Evolutionary conservation across 306 rosid species (phyloP).

Genomic region (Begonia masoniana): DNA sequence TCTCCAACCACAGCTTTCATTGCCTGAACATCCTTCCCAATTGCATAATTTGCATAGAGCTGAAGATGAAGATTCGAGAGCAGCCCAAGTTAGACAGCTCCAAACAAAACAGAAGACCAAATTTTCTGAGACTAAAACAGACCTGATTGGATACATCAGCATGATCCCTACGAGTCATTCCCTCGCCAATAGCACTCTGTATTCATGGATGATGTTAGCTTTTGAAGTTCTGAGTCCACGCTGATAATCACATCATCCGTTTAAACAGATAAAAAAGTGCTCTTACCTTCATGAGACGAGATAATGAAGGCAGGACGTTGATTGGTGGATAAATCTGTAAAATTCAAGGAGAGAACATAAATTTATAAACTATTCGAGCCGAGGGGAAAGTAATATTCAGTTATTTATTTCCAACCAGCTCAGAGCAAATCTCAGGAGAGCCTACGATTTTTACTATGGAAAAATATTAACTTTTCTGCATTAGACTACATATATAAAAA

Average conservation of each 20-base stretch:
- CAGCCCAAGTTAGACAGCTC: background rate
- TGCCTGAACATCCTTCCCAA: constrained; percentile 96
- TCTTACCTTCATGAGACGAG: constrained; percentile 86
- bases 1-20: constrained; percentile 99
- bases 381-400: constrained; percentile 1
- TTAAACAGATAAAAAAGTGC: constrained; percentile 1
- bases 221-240: background rate
- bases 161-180: constrained; percentile 93
- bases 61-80: constrained; percentile 3
- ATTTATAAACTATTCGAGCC: background rate
- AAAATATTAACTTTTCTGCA: too few species aligned
- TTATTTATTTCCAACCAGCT: constrained; percentile 4
- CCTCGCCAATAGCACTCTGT: constrained; percentile 99
- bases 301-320: constrained; percentile 84
- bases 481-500: too few species aligned
- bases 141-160: constrained; percentile 97
- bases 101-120: too few species aligned
- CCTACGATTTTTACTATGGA: too few species aligned
- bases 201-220: background rate
- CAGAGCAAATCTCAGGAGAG: background rate
- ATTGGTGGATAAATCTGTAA: constrained; percentile 87
- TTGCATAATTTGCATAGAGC: constrained; percentile 97
- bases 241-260: constrained; percentile 1
- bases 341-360: constrained; percentile 16
- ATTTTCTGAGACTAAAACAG: constrained; percentile 5